Evolutionary conservation across 2,329 filamentous ascomycete species (phyloP), one percentile per base, ranked within the genome.

Genomic region (Fusarium cicatricum): DNA sequence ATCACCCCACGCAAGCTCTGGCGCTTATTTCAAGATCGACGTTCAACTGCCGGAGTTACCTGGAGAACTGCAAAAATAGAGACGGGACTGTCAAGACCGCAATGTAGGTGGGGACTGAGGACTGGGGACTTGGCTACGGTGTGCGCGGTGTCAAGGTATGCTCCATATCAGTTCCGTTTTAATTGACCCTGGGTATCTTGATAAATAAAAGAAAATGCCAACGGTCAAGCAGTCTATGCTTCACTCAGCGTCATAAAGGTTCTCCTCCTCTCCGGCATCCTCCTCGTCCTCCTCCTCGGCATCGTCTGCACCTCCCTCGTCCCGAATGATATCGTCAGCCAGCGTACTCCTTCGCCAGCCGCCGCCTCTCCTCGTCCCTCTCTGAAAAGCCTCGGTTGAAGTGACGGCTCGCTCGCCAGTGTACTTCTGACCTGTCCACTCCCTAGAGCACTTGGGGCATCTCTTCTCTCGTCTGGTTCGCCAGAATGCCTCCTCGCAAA

Each of bases 401-500:
- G 83, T 86, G 26, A 86, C 78, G 0, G 85, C 83, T 51, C 77
- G 76, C 71, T 86, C 83, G 3, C 85, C 85, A 2, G 86, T 81
- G 52, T 77, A 85, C 39, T 78, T 75, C 9, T 75, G 70, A 0
- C 76, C 80, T 14, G 66, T 68, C 84, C 85, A 89, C 1, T 73
- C 74, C 9, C 70, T 78, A 3, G 77, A 70, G 65, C 87, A 90
- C 53, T 75, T 80, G 0, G 90, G 89, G 68, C 92, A 96, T 36
- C 80, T 82, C 57, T 83, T 82, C 1, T 80, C 81, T 50, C 82
- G 76, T 58, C 85, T 81, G 34, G 86, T 84, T 16, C 89, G 82
- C 80, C 92, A 96, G 72, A 89, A 92, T 23, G 85, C 86, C 11
- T 85, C 82, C 51, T 86, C 81, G 72, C 92, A 97, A 44, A 88